These are phyloP conservation scores for Cercospora sesami DNA, from an alignment of 2,329 filamentous ascomycete genomes.

Conservation along the genomic window DNA sequence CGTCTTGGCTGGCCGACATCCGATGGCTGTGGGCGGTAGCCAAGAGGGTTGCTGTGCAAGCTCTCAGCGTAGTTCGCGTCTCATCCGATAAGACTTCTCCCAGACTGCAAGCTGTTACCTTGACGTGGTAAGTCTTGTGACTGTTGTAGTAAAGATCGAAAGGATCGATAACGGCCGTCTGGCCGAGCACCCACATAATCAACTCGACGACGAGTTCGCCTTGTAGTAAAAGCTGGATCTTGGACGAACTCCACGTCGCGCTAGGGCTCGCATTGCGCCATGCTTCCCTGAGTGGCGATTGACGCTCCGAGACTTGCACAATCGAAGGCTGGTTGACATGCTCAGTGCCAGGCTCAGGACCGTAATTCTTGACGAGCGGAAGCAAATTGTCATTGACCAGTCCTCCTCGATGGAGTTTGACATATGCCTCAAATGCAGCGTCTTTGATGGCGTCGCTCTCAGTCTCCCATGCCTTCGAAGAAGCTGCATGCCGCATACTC, in stretches of 20 bases:
- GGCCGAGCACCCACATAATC: constrained; percentile 29
- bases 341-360: constrained; percentile 24
- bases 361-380: constrained; percentile 52
- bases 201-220: constrained; percentile 14
- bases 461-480: constrained; percentile 63
- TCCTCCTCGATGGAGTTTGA: constrained; percentile 65
- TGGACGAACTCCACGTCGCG: neutral
- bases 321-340: constrained; percentile 33
- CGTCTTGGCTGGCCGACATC: constrained; percentile 10
- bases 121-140: constrained; percentile 20
- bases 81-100: neutral
- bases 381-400: constrained; percentile 77
- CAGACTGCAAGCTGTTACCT: neutral
- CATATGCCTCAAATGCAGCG: constrained; percentile 78
- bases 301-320: constrained; percentile 24
- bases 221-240: constrained; percentile 4
- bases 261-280: neutral
- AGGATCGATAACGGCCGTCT: neutral
- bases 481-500: constrained; percentile 56
- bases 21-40: constrained; percentile 15
- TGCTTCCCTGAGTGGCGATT: neutral
- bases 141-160: constrained; percentile 34
- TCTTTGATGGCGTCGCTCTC: constrained; percentile 75
- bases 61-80: neutral
- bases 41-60: constrained; percentile 1